Percentiles rank a stretch among this genome's conserved stretches.
Conservation (phyloP, 2,329 filamentous ascomycete species). For the Tolypocladium nubicola region DNA sequence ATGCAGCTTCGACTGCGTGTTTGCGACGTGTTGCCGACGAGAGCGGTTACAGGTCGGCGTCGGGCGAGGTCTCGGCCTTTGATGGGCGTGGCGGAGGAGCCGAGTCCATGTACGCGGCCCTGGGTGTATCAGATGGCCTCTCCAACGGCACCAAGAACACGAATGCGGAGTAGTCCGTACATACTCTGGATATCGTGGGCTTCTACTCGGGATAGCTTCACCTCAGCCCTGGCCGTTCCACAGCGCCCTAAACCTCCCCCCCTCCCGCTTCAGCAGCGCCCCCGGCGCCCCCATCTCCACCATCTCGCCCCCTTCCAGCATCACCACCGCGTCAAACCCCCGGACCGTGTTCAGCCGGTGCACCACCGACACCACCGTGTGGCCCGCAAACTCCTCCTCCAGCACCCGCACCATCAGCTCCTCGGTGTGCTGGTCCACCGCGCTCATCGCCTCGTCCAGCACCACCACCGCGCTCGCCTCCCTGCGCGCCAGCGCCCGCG, state of each 20-base stretch:
- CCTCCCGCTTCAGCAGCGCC: neutral
- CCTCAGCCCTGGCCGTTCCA: neutral
- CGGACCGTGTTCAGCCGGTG: constrained; percentile 35
- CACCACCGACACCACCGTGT: constrained; percentile 40
- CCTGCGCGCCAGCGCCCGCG: constrained; percentile 15
- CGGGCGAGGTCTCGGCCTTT: neutral
- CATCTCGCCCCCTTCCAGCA: constrained; percentile 33
- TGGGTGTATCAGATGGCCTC: neutral
- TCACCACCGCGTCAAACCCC: constrained; percentile 34
- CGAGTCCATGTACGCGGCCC: neutral
- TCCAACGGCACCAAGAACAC: neutral
- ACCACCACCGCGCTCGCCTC: constrained; percentile 19
- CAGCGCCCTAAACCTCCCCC: neutral
- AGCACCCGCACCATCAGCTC: constrained; percentile 24
- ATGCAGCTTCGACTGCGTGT: neutral
- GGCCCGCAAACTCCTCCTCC: constrained; percentile 19
- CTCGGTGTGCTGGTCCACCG: constrained; percentile 26
- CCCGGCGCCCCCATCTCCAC: constrained; percentile 9
- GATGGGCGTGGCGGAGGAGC: neutral
- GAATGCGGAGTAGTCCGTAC: neutral
- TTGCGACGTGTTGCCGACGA: neutral
- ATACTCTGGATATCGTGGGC: too few relatives aligned
- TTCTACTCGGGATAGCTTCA: neutral
- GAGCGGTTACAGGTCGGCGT: neutral
- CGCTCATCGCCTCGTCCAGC: constrained; percentile 25